Evolutionary conservation across 169 alveolate genomes (phyloP).

Genomic region (Eimeria sp.): DNA sequence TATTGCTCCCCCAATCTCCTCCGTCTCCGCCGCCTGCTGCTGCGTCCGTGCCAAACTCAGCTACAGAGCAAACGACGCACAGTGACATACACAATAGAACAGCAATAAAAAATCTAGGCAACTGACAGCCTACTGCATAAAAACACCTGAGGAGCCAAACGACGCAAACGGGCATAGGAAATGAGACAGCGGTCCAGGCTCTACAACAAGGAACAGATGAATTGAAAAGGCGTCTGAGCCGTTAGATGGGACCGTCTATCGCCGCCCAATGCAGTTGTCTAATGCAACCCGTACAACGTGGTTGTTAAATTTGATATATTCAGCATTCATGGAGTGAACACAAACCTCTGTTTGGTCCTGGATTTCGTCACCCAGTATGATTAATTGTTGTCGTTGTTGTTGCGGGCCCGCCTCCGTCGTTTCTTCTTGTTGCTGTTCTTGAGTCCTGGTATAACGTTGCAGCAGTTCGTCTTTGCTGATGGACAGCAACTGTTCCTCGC

Average conservation of each 20-base stretch:
- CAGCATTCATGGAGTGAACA: background rate
- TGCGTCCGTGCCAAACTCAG: constrained; percentile 69
- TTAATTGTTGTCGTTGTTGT: constrained; percentile 43
- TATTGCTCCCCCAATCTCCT: constrained; percentile 64
- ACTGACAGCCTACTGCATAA: background rate
- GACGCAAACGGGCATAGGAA: background rate
- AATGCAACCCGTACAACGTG: background rate
- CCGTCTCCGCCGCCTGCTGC: constrained; percentile 76
- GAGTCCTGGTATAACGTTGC: background rate
- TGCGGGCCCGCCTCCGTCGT: background rate
- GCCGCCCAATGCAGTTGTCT: too few species aligned
- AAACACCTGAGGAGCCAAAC: background rate
- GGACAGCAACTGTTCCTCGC: constrained; percentile 54
- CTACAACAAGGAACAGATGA: background rate
- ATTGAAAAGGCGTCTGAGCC: background rate
- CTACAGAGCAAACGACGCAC: constrained; percentile 9
- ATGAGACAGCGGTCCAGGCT: background rate
- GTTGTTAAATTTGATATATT: background rate
- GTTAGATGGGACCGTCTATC: background rate
- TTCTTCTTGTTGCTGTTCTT: constrained; percentile 18
- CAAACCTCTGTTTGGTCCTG: constrained; percentile 78
- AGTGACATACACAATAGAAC: background rate
- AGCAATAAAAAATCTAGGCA: background rate
- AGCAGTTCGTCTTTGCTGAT: constrained; percentile 50
- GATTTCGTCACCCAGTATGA: constrained; percentile 68